These are phyloP conservation scores for Heliamphora ciliata DNA, from an alignment of 179 eudicot genomes.

Conservation along the genomic window DNA sequence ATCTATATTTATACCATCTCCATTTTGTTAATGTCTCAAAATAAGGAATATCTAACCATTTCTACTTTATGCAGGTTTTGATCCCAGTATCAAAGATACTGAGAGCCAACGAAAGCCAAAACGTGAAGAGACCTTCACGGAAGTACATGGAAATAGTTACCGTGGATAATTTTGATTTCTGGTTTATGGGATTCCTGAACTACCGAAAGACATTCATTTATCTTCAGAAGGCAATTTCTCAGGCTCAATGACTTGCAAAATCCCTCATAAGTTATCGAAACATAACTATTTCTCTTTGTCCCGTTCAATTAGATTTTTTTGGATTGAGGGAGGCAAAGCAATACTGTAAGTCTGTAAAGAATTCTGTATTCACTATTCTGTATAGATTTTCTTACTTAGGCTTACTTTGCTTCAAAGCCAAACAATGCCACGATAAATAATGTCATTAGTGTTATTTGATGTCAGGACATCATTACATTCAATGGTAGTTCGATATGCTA, in stretches of 20 bases:
- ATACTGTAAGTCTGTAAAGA: background rate
- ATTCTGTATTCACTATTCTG: background rate
- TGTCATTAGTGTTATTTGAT: background rate
- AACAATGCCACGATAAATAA: background rate
- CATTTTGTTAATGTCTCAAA: background rate
- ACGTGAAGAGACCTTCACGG: constrained; percentile 29
- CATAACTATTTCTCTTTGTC: background rate
- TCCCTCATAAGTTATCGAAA: background rate
- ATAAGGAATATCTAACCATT: background rate
- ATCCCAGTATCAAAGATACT: constrained; percentile 42
- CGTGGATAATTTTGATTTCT: constrained; percentile 50
- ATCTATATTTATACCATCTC: background rate
- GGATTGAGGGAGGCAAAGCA: background rate
- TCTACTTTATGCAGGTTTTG: constrained; percentile 22
- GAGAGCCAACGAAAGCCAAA: constrained; percentile 33
- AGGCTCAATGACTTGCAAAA: background rate
- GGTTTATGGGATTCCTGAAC: constrained; percentile 50
- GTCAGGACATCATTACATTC: background rate
- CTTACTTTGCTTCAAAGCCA: constrained; percentile 6
- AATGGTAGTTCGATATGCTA: background rate
- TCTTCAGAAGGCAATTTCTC: constrained; percentile 29
- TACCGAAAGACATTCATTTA: constrained; percentile 36
- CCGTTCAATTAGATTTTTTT: background rate
- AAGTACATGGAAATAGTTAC: constrained; percentile 55
- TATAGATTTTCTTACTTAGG: constrained; percentile 1